Conservation (phyloP, 306 rosid species). For the Prunus campanulata region DNA sequence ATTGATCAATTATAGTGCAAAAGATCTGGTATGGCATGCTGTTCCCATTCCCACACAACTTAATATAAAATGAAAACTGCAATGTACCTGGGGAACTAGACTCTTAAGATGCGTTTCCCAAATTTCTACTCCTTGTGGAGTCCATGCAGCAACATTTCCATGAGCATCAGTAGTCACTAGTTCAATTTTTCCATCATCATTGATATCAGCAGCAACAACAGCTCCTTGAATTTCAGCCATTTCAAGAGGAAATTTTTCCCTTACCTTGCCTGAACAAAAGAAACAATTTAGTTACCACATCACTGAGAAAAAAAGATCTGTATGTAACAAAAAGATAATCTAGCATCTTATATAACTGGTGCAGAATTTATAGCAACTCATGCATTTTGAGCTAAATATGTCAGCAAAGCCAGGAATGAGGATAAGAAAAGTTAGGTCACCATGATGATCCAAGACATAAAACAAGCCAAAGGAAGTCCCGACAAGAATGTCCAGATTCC, state of each 20-base stretch:
- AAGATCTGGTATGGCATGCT: background rate
- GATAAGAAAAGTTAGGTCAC: constrained; percentile 37
- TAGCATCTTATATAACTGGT: background rate
- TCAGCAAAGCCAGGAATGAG: background rate
- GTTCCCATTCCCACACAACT: background rate
- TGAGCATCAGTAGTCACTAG: constrained; percentile 83
- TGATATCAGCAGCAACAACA: constrained; percentile 90
- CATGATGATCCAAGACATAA: constrained; percentile 92
- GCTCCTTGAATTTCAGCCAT: constrained; percentile 97
- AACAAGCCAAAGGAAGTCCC: constrained; percentile 94
- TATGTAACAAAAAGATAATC: background rate
- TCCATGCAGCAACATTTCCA: constrained; percentile 98
- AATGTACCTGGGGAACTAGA: constrained; percentile 80
- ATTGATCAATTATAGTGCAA: background rate
- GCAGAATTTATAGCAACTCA: background rate
- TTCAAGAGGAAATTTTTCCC: constrained; percentile 94
- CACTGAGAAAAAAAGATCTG: background rate
- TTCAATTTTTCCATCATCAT: constrained; percentile 98
- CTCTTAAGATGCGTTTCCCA: constrained; percentile 94
- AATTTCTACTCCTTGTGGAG: constrained; percentile 78
- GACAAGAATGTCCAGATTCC: constrained; percentile 86
- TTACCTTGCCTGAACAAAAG: constrained; percentile 69
- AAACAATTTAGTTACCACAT: constrained; percentile 21
- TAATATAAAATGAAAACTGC: constrained; percentile 6
- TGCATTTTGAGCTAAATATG: background rate